Conservation (phyloP, 2,329 filamentous ascomycete genomes). For the Stachybotrys chartarum region DNA sequence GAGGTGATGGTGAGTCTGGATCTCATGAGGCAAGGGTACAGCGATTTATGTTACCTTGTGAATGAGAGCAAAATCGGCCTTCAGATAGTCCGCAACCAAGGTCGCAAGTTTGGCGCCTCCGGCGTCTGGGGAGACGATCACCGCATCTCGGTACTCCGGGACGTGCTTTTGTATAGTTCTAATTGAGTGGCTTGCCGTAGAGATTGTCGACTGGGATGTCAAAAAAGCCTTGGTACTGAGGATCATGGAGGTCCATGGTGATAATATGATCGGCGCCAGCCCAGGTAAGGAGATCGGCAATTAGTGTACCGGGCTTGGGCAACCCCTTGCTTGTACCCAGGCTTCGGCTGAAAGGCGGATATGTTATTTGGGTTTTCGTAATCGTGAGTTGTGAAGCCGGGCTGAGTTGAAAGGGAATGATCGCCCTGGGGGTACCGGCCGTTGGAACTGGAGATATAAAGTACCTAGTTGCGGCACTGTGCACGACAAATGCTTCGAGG, state of each 20-base stretch:
- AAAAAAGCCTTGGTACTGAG: slow-evolving; percentile 97
- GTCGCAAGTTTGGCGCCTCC: slow-evolving; percentile 95
- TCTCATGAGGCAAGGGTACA: slow-evolving; percentile 18
- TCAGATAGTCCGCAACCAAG: slow-evolving; percentile 85
- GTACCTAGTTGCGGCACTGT: no score
- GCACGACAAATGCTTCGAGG: no score
- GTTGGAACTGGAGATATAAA: slow-evolving; percentile 22
- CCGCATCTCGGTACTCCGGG: slow-evolving; percentile 74
- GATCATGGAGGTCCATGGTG: slow-evolving; percentile 94
- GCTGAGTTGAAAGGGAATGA: slow-evolving; percentile 31
- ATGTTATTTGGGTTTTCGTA: slow-evolving; percentile 51
- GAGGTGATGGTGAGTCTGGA: slow-evolving; percentile 21
- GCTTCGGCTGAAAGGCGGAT: slow-evolving; percentile 65
- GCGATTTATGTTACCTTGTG: slow-evolving; percentile 61
- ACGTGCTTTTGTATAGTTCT: slow-evolving; percentile 73
- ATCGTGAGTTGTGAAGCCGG: slow-evolving; percentile 57
- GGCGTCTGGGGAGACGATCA: slow-evolving; percentile 93
- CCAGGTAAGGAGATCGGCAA: slow-evolving; percentile 90
- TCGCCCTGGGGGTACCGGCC: slow-evolving; percentile 23
- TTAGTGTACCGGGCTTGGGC: slow-evolving; percentile 88
- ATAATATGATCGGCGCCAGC: slow-evolving; percentile 96
- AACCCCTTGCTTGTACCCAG: slow-evolving; percentile 97
- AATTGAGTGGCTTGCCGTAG: slow-evolving; percentile 72
- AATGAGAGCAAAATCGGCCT: slow-evolving; percentile 94
- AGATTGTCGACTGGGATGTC: slow-evolving; percentile 98